A percentile compares a stretch with the other conserved stretches of the same genome.
Evolutionary conservation across 164 flowering plant genomes (phyloP).

Genomic region (Paratinospora sagittata): DNA sequence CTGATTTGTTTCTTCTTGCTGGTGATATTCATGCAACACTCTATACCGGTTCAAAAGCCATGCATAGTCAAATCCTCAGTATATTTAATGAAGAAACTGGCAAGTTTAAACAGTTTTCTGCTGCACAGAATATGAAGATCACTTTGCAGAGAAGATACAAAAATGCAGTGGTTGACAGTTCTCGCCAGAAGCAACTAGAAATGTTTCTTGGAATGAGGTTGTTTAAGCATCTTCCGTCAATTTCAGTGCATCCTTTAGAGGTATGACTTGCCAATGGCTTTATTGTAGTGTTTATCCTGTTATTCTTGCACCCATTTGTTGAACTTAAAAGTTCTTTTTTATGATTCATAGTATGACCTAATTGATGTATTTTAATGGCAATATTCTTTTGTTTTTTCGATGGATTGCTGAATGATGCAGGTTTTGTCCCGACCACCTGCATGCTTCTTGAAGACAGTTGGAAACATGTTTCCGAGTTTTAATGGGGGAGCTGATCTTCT

Average conservation of each 20-base stretch:
- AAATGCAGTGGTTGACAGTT: constrained; percentile 87
- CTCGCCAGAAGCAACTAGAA: constrained; percentile 94
- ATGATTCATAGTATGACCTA: background rate
- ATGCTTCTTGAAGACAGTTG: constrained; percentile 68
- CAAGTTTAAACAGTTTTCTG: constrained; percentile 87
- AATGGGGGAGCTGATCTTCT: constrained; percentile 49
- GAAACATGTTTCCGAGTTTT: constrained; percentile 44
- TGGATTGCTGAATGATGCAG: constrained; percentile 27
- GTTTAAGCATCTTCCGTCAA: constrained; percentile 93
- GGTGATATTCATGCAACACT: constrained; percentile 99
- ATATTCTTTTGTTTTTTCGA: background rate
- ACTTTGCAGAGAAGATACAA: constrained; percentile 90
- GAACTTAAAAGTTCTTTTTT: too few relatives aligned
- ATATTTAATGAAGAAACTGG: constrained; percentile 91
- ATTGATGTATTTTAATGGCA: background rate
- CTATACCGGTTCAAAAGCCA: constrained; percentile 97
- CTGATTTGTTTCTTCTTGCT: constrained; percentile 81
- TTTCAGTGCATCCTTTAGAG: constrained; percentile 56
- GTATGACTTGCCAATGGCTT: constrained; percentile 72
- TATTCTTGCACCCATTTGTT: background rate
- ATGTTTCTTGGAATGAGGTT: constrained; percentile 97
- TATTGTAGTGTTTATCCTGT: background rate
- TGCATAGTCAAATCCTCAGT: constrained; percentile 96
- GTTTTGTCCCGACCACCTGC: constrained; percentile 65
- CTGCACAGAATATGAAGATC: constrained; percentile 88